A percentile compares a stretch with the other conserved stretches of the same genome.
Conservation (phyloP, 2,329 filamentous ascomycete species). For the Trichophyton mentagrophytes region DNA sequence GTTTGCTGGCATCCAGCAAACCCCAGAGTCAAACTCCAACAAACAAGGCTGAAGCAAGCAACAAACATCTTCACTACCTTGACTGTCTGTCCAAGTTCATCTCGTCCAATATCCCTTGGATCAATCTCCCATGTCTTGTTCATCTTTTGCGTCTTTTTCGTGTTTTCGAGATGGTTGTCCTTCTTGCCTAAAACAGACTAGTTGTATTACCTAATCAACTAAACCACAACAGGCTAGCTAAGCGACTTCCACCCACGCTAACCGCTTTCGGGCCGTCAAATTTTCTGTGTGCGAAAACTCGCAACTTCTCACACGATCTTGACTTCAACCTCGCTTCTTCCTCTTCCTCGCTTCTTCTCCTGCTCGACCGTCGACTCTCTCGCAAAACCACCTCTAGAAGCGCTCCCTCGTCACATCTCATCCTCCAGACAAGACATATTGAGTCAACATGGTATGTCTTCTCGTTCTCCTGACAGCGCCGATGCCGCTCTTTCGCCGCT, state of each 20-base stretch:
- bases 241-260: background rate
- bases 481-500: background rate
- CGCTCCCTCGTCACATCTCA: slow-evolving; percentile 17
- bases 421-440: slow-evolving; percentile 15
- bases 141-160: background rate
- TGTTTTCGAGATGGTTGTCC: background rate
- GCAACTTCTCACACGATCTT: slow-evolving; percentile 4
- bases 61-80: background rate
- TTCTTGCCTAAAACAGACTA: background rate
- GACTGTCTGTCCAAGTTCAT: background rate
- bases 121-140: background rate
- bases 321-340: slow-evolving; percentile 15
- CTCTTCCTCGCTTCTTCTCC: slow-evolving; percentile 24
- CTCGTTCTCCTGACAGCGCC: background rate
- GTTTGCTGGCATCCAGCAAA: background rate
- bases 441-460: slow-evolving; percentile 32
- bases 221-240: background rate
- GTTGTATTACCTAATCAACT: background rate
- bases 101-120: background rate
- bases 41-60: background rate
- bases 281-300: background rate
- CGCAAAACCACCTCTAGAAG: slow-evolving; percentile 28
- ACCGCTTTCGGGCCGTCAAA: background rate
- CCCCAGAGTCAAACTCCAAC: background rate
- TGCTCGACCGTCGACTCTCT: slow-evolving; percentile 14